Conservation (phyloP, 176 grass and related monocot species). For the Paspalum notatum region DNA sequence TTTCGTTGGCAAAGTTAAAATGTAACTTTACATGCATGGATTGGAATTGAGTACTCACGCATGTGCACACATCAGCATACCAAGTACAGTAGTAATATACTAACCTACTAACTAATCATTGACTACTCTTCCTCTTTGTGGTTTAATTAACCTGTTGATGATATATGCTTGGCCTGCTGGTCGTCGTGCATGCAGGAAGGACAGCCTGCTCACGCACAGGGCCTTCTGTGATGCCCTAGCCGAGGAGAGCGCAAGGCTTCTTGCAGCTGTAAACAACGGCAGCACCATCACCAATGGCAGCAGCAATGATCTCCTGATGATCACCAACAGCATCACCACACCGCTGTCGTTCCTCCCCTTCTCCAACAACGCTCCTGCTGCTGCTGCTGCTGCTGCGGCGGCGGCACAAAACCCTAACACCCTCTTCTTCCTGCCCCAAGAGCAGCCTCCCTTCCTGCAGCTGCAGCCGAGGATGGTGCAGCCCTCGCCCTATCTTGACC, state of each 20-base stretch:
- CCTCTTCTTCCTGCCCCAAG: conserved; percentile 56
- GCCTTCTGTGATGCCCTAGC: conserved; percentile 98
- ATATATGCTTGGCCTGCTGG: background rate
- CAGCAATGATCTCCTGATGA: conserved; percentile 4
- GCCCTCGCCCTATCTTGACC: conserved; percentile 39
- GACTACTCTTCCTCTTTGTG: conserved; percentile 2
- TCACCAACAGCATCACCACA: conserved; percentile 16
- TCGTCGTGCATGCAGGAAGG: conserved; percentile 92
- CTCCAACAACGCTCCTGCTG: conserved; percentile 26
- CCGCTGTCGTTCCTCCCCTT: conserved; percentile 60
- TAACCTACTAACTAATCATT: background rate
- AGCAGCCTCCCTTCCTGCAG: conserved; percentile 20
- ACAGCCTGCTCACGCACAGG: conserved; percentile 91
- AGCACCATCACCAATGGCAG: conserved; percentile 4
- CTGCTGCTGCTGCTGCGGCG: no score
- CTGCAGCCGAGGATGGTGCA: background rate
- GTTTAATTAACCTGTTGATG: background rate
- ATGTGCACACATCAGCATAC: conserved; percentile 28
- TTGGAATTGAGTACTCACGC: conserved; percentile 35
- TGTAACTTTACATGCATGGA: conserved; percentile 43
- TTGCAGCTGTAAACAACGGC: conserved; percentile 49
- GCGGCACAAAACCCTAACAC: conserved; percentile 42
- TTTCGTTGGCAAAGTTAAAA: conserved; percentile 47
- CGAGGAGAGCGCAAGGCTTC: conserved; percentile 88
- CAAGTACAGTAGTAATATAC: background rate